phyloP scores from a whole-genome alignment of 768 basidiomycete genomes.

The Pleurotus giganteus region DNA sequence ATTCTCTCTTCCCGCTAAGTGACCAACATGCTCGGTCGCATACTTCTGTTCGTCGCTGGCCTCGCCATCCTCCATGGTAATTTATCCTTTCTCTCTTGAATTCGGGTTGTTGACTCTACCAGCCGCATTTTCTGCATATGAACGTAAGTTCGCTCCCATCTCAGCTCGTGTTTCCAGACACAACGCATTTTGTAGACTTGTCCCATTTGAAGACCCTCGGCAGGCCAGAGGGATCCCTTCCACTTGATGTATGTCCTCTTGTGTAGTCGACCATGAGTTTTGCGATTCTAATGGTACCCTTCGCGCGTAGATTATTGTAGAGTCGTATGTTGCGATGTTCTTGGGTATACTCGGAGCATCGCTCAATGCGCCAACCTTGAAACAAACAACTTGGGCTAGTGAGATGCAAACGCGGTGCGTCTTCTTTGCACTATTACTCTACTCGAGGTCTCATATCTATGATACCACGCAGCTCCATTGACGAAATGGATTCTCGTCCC shows the following conservation, averaged over 20 bases:
- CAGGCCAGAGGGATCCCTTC: constrained; percentile 63
- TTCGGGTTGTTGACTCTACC: no score
- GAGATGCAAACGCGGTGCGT: constrained; percentile 82
- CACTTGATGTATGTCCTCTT: constrained; percentile 49
- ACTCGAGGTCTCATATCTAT: neutral
- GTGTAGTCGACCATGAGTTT: no score
- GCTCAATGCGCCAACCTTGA: constrained; percentile 64
- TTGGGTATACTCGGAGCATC: constrained; percentile 72
- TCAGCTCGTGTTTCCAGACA: neutral
- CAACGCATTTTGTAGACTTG: constrained; percentile 48
- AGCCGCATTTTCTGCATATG: constrained; percentile 83
- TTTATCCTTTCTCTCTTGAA: constrained; percentile 9
- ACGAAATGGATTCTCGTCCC: constrained; percentile 70
- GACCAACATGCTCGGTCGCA: constrained; percentile 43
- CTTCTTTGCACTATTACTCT: neutral
- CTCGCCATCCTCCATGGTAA: constrained; percentile 55
- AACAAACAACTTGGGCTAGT: constrained; percentile 85
- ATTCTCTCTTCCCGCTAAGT: no score
- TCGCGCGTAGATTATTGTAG: constrained; percentile 56
- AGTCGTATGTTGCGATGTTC: constrained; percentile 62
- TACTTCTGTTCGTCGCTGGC: constrained; percentile 44
- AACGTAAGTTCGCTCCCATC: constrained; percentile 47
- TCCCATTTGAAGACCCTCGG: constrained; percentile 77
- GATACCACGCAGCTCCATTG: constrained; percentile 54
- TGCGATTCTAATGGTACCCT: neutral